Conservation (phyloP, 2,329 filamentous ascomycete genomes). For the Xylaria hypoxylon region DNA sequence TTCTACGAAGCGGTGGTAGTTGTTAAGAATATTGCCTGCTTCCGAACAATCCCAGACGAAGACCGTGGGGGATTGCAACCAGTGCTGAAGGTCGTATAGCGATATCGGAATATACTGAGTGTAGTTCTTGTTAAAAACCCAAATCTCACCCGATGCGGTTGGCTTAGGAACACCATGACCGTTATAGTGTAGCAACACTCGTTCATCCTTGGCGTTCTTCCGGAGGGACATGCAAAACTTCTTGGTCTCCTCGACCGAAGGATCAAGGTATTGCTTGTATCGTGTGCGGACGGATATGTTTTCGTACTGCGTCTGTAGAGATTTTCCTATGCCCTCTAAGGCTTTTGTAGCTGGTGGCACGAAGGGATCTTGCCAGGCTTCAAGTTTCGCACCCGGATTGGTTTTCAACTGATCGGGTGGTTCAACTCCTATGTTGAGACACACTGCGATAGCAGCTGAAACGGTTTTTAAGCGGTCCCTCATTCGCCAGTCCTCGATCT, state of each 20-base stretch:
- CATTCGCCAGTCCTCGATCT: slow-evolving; percentile 96
- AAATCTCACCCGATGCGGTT: slow-evolving; percentile 95
- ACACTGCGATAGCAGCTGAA: slow-evolving; percentile 92
- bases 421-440: slow-evolving; percentile 96
- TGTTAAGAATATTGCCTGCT: slow-evolving; percentile 93
- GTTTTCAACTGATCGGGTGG: slow-evolving; percentile 97
- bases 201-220: slow-evolving; percentile 93
- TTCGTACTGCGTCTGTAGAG: slow-evolving; percentile 96
- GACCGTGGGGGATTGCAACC: slow-evolving; percentile 93
- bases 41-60: slow-evolving; percentile 99
- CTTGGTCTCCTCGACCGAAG: slow-evolving; percentile 96
- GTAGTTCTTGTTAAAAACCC: slow-evolving; percentile 99
- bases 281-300: slow-evolving; percentile 93
- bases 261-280: slow-evolving; percentile 96
- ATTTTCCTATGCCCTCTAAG: slow-evolving; percentile 94
- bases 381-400: slow-evolving; percentile 89
- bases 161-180: slow-evolving; percentile 97
- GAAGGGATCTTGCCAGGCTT: slow-evolving; percentile 96
- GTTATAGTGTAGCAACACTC: slow-evolving; percentile 98
- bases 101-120: slow-evolving; percentile 99
- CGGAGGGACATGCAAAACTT: slow-evolving; percentile 93
- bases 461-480: slow-evolving; percentile 96
- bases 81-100: slow-evolving; percentile 92
- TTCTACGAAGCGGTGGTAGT: slow-evolving; percentile 93
- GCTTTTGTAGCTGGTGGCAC: slow-evolving; percentile 83